Conservation (phyloP, 768 basidiomycete species). For the Tylopilus cervinicoccineus region DNA sequence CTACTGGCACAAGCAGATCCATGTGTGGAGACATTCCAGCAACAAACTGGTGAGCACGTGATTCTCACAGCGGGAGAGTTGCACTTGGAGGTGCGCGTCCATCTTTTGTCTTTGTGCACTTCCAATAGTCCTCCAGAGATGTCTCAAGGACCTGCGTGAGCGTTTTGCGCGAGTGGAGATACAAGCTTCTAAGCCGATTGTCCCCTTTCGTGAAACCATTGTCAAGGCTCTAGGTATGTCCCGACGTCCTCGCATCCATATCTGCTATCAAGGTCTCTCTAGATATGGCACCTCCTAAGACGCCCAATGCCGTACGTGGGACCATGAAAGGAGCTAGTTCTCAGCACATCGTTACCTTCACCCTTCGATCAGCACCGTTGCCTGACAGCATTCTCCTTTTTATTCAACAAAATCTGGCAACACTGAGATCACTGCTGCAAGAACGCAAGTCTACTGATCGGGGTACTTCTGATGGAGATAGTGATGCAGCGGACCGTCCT, state of each 20-base stretch:
- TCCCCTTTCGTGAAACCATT: constrained; percentile 96
- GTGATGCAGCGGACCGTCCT: constrained; percentile 29
- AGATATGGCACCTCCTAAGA: constrained; percentile 91
- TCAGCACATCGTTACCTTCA: constrained; percentile 73
- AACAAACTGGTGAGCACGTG: constrained; percentile 95
- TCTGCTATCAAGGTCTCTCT: constrained; percentile 1
- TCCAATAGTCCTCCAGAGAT: constrained; percentile 54
- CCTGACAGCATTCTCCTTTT: constrained; percentile 72
- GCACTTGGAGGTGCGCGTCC: constrained; percentile 75
- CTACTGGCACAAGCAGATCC: constrained; percentile 94
- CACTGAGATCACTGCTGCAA: constrained; percentile 59
- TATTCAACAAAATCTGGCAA: constrained; percentile 64
- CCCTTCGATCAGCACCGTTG: constrained; percentile 77
- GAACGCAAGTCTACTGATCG: constrained; percentile 40
- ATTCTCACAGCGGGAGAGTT: constrained; percentile 95
- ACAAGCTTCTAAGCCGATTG: constrained; percentile 91
- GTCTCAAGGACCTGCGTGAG: constrained; percentile 93
- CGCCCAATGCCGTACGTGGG: constrained; percentile 64
- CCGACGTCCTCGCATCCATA: neutral
- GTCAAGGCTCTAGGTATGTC: constrained; percentile 66
- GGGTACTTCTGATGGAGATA: constrained; percentile 13
- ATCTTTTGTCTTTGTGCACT: neutral
- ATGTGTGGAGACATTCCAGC: constrained; percentile 95
- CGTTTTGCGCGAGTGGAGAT: constrained; percentile 92
- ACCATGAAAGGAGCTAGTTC: constrained; percentile 69